Base-by-base conservation (phyloP, 148 eudicot genomes). In the Camellia sinensis region DNA sequence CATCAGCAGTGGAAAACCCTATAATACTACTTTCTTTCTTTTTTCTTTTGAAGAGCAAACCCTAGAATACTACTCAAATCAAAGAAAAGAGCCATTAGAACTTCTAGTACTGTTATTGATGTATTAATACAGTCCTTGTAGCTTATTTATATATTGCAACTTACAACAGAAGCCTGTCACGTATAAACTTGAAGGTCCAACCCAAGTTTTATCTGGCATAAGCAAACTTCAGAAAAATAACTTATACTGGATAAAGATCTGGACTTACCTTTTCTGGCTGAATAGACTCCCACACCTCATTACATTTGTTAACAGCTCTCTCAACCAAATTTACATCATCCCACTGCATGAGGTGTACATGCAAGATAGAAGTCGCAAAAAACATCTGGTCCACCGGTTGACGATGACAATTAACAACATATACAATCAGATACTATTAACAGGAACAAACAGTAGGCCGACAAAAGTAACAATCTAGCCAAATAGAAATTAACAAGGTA, bases 291-390 rank as follows among this genome's bases (percentile, higher is more conserved):
- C 99, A 96, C 41, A 92, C 87, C 81, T 86, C 88, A 82, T 91
- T 89, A 70, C 99, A 96, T 85, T 87, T 87, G 68, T 67, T 87
- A 83, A 91, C 85, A 83, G 98, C 93, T 29, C 82, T 88, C 84
- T 92, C 95, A 82, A 94, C 95, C 82, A 88, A 79, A 80, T 79
- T 86, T 65, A 83, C 83, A 76, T 91, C 94, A 74, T 87, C 91
- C 97, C 98, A 96, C 83, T 90, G 97, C 92, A 96, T 92, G 71
- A 96, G 88, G 85, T 87, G 97, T 76, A 91, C 98, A 81, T 96
- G 99, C 87, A 96, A 87, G 68, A 90, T 88, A 70, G 97, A 93
- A 75, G 98, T 94, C 64, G 95, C 89, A 85, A 96, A 96, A 86
- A 93, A 93, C 97, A 96, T 93, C 99, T 96, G 90, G 71, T 60